These are phyloP conservation scores for Solanum hybrid DNA, from an alignment of 305 asterid genomes.

Conservation along the genomic window DNA sequence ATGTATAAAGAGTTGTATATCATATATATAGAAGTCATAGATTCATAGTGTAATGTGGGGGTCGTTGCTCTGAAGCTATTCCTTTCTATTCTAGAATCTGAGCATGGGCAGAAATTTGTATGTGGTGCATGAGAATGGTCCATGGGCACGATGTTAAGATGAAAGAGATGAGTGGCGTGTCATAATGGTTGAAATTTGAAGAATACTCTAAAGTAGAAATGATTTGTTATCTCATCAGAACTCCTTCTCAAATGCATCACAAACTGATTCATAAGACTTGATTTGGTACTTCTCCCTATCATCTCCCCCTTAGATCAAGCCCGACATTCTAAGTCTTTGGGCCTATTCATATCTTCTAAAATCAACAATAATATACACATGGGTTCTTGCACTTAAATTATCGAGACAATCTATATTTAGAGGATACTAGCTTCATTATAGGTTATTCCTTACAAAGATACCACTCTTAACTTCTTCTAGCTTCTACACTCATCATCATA, in stretches of 20 bases:
- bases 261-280: not conserved
- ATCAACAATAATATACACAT: not conserved
- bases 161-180: not conserved
- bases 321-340: not conserved
- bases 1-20: not conserved
- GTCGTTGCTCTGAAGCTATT: not conserved
- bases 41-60: not conserved
- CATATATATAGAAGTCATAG: not conserved
- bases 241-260: not conserved
- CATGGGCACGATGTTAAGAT: not conserved
- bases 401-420: not conserved
- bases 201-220: not conserved
- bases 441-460: not conserved
- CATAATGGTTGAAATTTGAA: not conserved
- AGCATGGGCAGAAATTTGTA: not conserved
- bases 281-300: not conserved
- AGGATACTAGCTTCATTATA: not conserved
- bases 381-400: not conserved
- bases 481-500: not conserved
- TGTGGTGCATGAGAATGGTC: not conserved
- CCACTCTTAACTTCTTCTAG: not conserved
- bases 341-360: not conserved
- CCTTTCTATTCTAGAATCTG: not conserved
- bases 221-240: not conserved
- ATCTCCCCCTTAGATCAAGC: not conserved